These are phyloP conservation scores for Bruguiera parviflora DNA, from an alignment of 345 rosid genomes.

Conservation along the genomic window DNA sequence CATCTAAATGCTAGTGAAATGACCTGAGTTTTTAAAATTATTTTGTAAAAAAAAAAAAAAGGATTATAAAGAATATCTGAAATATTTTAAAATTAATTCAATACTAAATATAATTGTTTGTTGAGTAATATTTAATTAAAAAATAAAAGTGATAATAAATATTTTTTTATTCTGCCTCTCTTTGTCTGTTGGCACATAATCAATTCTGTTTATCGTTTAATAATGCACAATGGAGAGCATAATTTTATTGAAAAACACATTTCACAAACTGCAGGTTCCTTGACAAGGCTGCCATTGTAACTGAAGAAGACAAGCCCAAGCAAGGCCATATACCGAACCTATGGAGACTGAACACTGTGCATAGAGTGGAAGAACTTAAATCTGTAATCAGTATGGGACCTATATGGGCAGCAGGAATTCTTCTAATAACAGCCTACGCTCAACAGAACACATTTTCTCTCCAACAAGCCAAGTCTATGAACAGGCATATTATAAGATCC, in stretches of 20 bases:
- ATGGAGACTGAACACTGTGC: conserved; percentile 81
- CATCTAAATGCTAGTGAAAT: too few relatives aligned
- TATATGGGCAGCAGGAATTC: conserved; percentile 81
- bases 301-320: conserved; percentile 49
- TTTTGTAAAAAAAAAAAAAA: too few relatives aligned
- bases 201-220: neutral
- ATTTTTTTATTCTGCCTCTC: too few relatives aligned
- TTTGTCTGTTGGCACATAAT: too few relatives aligned
- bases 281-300: conserved; percentile 72
- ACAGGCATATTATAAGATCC: conserved; percentile 60
- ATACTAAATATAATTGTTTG: too few relatives aligned
- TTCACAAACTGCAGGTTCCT: conserved; percentile 44
- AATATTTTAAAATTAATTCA: too few relatives aligned
- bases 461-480: conserved; percentile 83
- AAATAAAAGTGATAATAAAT: too few relatives aligned
- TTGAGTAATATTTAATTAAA: too few relatives aligned
- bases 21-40: too few relatives aligned
- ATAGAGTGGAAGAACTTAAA: conserved; percentile 82
- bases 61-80: too few relatives aligned
- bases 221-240: neutral
- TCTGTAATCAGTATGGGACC: conserved; percentile 84
- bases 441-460: conserved; percentile 83
- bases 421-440: conserved; percentile 69
- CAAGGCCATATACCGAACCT: conserved; percentile 42
- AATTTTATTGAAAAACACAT: neutral